Base-by-base conservation (phyloP, 331 rosid species). In the Stylosanthes scabra region DNA sequence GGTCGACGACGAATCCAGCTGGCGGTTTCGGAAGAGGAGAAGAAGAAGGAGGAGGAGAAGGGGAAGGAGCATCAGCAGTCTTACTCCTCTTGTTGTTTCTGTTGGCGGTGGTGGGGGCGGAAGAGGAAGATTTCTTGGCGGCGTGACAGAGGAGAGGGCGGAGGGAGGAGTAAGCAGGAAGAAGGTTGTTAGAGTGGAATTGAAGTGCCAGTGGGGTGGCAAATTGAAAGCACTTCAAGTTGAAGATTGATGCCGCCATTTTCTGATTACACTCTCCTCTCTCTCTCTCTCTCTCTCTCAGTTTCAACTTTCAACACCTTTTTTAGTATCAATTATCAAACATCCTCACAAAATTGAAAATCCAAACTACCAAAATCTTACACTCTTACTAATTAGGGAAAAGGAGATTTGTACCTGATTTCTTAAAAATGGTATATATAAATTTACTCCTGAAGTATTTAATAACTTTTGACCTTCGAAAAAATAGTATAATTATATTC, bases 1-100 rank as follows among this genome's bases (percentile, higher is more conserved):
- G 93, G 66, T 89, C 98, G 12, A 93, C 86, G 51, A 88, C 87
- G 68, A 91, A 93, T 47, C 98, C 98, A 42, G 93, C 87, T 0
- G 98, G 98, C 1, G 98, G 97, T 71, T 88, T 87, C 11, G 97
- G 97, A 9, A 93, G 80, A 41, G 91, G 62, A 4, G 85, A 72
- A 8, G 88, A 84, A 27, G 64, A 77, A 65, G 76, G 44, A 65
- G 2, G 80, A 69, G 76, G 44, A 65, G 2, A 78, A 69, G 29
- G 57, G 14, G 84, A 80, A 76, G 68, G 46, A 52, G 44, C 76
- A 77, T 60, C 71, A 3, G 27, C 9, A 10, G n/a, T 80, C 74
- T 84, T 83, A 51, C 7, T 71, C 46, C 52, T 64, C 8, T 47
- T 65, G 0, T 10, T 42, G 5, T 6, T 59, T 39, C 34, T 28